phyloP scores from a whole-genome alignment of 2,329 filamentous ascomycete genomes.

The Diaporthe humulicola region DNA sequence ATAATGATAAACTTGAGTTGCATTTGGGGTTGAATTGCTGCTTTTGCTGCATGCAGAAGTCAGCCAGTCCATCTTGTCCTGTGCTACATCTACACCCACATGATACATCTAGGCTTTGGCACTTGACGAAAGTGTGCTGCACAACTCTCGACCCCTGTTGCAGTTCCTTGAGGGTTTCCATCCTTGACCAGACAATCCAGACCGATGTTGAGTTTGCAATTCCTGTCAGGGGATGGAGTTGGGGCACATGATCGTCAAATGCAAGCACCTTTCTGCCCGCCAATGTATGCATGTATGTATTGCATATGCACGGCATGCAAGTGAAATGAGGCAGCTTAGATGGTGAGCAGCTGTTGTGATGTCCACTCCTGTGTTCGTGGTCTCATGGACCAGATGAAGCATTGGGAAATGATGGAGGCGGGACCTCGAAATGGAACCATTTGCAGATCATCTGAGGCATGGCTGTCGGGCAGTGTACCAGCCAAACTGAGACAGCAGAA shows the following conservation, averaged over 20 bases:
- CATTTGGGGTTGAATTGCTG: neutral
- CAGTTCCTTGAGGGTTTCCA: too few species aligned
- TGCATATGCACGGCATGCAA: too few species aligned
- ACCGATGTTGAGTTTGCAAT: neutral
- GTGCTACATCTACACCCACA: neutral
- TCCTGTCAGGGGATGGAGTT: neutral
- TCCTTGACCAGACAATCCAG: neutral
- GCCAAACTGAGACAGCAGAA: too few species aligned
- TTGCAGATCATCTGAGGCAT: neutral
- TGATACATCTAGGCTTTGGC: too few species aligned
- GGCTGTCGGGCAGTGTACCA: neutral
- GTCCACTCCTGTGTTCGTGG: neutral
- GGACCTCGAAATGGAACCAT: neutral
- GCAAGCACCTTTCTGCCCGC: neutral
- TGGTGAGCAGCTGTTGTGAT: too few species aligned
- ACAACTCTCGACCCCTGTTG: too few species aligned
- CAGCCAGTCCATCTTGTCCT: neutral
- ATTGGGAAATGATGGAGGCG: neutral
- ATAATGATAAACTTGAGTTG: neutral
- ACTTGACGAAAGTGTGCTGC: too few species aligned
- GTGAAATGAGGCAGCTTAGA: neutral
- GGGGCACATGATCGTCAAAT: neutral
- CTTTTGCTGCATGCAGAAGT: neutral
- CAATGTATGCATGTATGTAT: neutral
- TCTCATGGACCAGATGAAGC: neutral